Conservation (phyloP, 177 flowering plant genomes). For the Vitis hybrid region DNA sequence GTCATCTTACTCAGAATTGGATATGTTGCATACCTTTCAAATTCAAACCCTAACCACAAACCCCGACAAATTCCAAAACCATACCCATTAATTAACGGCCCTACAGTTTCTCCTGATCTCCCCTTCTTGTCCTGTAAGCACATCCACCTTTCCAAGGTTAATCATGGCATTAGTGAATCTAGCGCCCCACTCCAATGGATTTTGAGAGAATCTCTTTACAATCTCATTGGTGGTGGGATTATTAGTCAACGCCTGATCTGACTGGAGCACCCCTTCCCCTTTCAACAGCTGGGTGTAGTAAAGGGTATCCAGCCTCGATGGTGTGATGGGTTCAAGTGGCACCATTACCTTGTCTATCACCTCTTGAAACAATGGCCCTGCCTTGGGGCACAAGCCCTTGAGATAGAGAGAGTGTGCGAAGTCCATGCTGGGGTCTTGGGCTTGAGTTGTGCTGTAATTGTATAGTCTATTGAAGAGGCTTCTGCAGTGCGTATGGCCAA, state of each 20-base stretch:
- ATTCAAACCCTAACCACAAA: background rate
- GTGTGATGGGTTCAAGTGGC: conserved; percentile 11
- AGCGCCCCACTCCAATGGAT: conserved; percentile 6
- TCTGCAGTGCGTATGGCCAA: conserved; percentile 33
- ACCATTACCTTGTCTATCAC: background rate
- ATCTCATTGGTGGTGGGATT: conserved; percentile 16
- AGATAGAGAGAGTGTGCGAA: conserved; percentile 3
- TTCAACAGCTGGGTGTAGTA: conserved; percentile 16
- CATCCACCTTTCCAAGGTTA: conserved; percentile 24
- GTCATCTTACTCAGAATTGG: background rate
- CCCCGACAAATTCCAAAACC: no score
- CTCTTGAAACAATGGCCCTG: background rate
- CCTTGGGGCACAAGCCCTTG: conserved; percentile 12
- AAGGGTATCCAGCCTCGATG: conserved; percentile 12
- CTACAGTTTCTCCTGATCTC: conserved; percentile 35
- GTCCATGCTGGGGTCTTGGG: conserved; percentile 24
- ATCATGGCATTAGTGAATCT: conserved; percentile 26
- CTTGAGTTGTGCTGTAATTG: background rate
- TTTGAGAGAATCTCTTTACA: conserved; percentile 13
- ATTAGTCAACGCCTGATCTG: conserved; percentile 24
- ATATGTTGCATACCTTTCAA: background rate
- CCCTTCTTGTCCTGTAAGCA: conserved; percentile 33
- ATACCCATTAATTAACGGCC: conserved; percentile 2
- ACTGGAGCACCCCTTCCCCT: conserved; percentile 18
- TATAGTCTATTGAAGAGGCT: conserved; percentile 19